Base-by-base conservation (phyloP, 2,329 filamentous ascomycete species). In the Davidsoniella eucalypti region DNA sequence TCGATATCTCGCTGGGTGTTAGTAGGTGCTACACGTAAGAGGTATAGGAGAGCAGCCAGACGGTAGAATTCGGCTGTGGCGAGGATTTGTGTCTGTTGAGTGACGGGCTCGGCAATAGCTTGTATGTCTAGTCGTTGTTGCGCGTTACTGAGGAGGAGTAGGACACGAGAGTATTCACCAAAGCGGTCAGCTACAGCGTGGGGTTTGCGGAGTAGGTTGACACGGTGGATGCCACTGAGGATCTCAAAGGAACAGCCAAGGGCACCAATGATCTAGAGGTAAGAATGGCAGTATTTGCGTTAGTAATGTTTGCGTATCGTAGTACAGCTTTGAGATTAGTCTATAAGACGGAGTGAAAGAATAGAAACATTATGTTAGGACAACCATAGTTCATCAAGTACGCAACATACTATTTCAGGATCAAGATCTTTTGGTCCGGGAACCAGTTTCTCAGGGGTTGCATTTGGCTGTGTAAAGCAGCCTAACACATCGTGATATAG, bases 41-140 rank as follows among this genome's bases (percentile, higher is more conserved):
- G 63, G 52, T 72, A 73, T 1, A 72, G 61, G 33, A 67, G 61
- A 1, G 69, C 63, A 1, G 68, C 70, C 17, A 73, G 62, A 5
- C 69, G 66, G 53, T 73, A 73, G n/a, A 72, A 63, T 57, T 73
- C 69, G 8, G 70, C 69, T 3, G 70, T 73, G 38, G 63, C 61
- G 2, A 29, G 44, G 59, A 61, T 55, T 66, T 63, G 58, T 25
- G 63, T 53, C 39, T 60, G 57, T 23, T 54, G 56, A 52, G 56
- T 51, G 38, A 57, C 51, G 52, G 61, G 52, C 56, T 62, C 56
- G 56, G 60, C 39, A 12, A 44, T 33, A 5, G 40, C 17, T 3
- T 14, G 21, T 12, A 40, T 9, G n/a, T 50, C 39, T 7, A 50
- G 40, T 7, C 23, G 38, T 25, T 50, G 47, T n/a, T 36, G 23